These are phyloP conservation scores for Kwoniella dejecticola DNA, from an alignment of 768 basidiomycete species.

Conservation along the genomic window DNA sequence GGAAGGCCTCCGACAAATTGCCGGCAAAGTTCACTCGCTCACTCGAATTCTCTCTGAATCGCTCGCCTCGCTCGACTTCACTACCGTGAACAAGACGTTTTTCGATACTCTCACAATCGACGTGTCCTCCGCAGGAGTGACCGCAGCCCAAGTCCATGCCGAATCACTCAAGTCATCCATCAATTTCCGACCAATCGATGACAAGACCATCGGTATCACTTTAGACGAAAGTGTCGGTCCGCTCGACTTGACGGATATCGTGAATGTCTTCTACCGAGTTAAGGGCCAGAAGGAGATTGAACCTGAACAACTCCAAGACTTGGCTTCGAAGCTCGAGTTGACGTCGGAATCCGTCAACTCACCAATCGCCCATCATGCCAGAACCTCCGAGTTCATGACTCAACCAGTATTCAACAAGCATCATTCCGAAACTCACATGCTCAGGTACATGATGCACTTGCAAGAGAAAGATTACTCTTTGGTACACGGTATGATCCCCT, in stretches of 20 bases:
- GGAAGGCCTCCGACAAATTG: conserved; percentile 77
- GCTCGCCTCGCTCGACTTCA: conserved; percentile 74
- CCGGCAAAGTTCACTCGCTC: conserved; percentile 83
- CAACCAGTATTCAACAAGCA: conserved; percentile 95
- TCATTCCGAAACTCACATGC: conserved; percentile 98
- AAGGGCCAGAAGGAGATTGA: conserved; percentile 49
- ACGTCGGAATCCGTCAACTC: conserved; percentile 59
- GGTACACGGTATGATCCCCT: conserved; percentile 92
- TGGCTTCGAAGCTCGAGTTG: conserved; percentile 57
- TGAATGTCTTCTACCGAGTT: conserved; percentile 77
- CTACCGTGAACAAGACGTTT: conserved; percentile 67
- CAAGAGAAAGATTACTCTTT: conserved; percentile 93
- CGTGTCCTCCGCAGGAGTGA: conserved; percentile 60
- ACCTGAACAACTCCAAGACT: conserved; percentile 47
- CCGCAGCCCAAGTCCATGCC: conserved; percentile 64
- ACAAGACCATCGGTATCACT: conserved; percentile 76
- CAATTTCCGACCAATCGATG: conserved; percentile 80
- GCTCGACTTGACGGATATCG: conserved; percentile 71
- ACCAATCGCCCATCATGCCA: conserved; percentile 58
- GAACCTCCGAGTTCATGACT: conserved; percentile 67
- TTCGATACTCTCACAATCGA: conserved; percentile 87
- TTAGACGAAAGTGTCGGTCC: conserved; percentile 86
- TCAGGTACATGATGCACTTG: conserved; percentile 92
- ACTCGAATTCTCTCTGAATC: conserved; percentile 72
- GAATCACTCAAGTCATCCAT: conserved; percentile 68